phyloP scores from a whole-genome alignment of 2,329 filamentous ascomycete genomes.

The Neopestalotiopsis sp. region DNA sequence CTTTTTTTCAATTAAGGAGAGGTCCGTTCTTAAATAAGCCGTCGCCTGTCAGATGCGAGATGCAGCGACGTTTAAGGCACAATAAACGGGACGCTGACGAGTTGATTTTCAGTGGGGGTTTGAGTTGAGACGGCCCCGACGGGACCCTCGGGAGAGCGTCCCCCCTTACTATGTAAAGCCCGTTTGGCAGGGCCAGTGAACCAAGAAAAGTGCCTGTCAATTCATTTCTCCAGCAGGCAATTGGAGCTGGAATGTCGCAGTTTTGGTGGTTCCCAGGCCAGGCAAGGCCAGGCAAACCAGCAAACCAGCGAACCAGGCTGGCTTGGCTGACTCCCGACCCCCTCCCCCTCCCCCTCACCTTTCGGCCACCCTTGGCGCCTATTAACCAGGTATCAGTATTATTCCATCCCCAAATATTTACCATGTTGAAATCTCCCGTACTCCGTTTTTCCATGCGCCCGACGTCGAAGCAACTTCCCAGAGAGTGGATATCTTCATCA shows the following conservation, averaged over 20 bases:
- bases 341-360: background rate
- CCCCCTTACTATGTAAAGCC: too few relatives aligned
- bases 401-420: background rate
- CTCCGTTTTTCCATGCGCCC: slow-evolving; percentile 4
- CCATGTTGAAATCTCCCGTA: slow-evolving; percentile 1
- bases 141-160: background rate
- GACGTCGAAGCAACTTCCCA: slow-evolving; percentile 3
- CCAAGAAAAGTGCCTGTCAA: background rate
- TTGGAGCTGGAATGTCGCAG: background rate
- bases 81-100: background rate
- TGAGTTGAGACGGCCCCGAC: background rate
- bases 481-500: slow-evolving; percentile 1
- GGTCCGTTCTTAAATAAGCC: background rate
- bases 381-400: background rate
- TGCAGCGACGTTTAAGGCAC: background rate
- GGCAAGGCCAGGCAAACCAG: too few relatives aligned
- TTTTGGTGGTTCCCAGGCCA: too few relatives aligned
- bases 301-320: too few relatives aligned
- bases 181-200: background rate
- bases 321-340: background rate
- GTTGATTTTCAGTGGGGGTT: background rate
- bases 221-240: slow-evolving; percentile 7
- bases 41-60: background rate
- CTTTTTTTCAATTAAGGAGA: background rate
- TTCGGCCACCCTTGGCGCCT: background rate